These are phyloP conservation scores for Penicillium sp. DNA, from an alignment of 2,329 filamentous ascomycete species.

Conservation along the genomic window DNA sequence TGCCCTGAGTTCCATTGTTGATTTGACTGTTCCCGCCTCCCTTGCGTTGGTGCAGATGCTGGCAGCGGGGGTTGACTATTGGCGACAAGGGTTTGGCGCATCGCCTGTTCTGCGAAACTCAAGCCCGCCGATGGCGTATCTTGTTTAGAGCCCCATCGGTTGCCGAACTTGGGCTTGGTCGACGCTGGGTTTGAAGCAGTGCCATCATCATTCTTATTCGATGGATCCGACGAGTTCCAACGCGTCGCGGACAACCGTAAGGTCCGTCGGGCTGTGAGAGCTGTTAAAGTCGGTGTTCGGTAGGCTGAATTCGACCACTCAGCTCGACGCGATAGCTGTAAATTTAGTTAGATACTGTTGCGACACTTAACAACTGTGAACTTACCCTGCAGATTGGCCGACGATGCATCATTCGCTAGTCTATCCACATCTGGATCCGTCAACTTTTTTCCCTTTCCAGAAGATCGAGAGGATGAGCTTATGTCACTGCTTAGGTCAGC, in stretches of 20 bases:
- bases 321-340: slow-evolving; percentile 38
- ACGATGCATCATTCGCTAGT: slow-evolving; percentile 33
- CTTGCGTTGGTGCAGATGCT: background rate
- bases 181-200: slow-evolving; percentile 9
- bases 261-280: slow-evolving; percentile 27
- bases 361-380: background rate
- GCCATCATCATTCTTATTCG: slow-evolving; percentile 22
- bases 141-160: slow-evolving; percentile 21
- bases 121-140: slow-evolving; percentile 24
- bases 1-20: background rate
- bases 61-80: slow-evolving; percentile 12
- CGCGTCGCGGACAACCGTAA: slow-evolving; percentile 33
- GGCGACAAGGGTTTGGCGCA: slow-evolving; percentile 29
- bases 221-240: slow-evolving; percentile 28
- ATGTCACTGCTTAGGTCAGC: slow-evolving; percentile 12
- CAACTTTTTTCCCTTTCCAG: slow-evolving; percentile 16
- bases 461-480: slow-evolving; percentile 14
- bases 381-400: slow-evolving; percentile 34
- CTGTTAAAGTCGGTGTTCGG: slow-evolving; percentile 21
- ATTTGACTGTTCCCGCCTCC: background rate
- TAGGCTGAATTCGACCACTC: slow-evolving; percentile 39
- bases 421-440: slow-evolving; percentile 16
- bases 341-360: background rate
- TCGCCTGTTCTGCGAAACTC: slow-evolving; percentile 32
- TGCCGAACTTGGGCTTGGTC: slow-evolving; percentile 29